Base-by-base conservation (phyloP, 2,329 filamentous ascomycete species). In the Amauroascus verrucosus region DNA sequence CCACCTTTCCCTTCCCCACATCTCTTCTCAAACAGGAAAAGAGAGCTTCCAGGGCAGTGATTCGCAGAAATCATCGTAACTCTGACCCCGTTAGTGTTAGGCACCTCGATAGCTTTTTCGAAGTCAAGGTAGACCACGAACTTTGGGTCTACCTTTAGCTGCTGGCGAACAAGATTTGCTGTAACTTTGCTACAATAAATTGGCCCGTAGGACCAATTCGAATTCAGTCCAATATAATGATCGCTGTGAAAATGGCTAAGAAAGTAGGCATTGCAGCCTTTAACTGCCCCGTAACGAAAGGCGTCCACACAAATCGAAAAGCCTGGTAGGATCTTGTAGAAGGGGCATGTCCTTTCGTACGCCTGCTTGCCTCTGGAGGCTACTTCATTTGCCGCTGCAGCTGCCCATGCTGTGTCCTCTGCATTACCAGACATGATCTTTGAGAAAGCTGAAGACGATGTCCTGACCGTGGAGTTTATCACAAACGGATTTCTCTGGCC, bases 161-260 rank as follows among this genome's bases (percentile, higher is more conserved):
- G 90, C 62, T 86, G 86, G 56, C 84, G 83, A 32, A 97, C 88
- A 1, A 98, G 77, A 62, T 94, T 95, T 0, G 81, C 93, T 0
- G 93, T 98, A 13, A 95, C 86, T 60, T 83, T 85, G 65, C 91
- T 97, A 73, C 93, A 97, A 64, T 95, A 98, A 47, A 98, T 97
- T 0, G 90, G 91, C 0, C 93, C 93, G 65, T 98, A 90, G 37
- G 76, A 81, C 93, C 93, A 98, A 30, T 78, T 88, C 6, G 86
- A 82, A 9, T 88, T 93, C 9, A 98, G 73, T 1, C 93, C 93
- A 32, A 96, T 83, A 62, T 98, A 98, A 66, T 98, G 93, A 65
- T 98, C 93, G 63, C 89, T 96, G 69, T 98, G 93, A 61, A 97
- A 98, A 65, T 98, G 93, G 62, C 90, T 96, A 9, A 98, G 77